A percentile compares a stretch with the other conserved stretches of the same genome.
Conservation (phyloP, 1,284 basidiomycete genomes). For the Boletus sp. region DNA sequence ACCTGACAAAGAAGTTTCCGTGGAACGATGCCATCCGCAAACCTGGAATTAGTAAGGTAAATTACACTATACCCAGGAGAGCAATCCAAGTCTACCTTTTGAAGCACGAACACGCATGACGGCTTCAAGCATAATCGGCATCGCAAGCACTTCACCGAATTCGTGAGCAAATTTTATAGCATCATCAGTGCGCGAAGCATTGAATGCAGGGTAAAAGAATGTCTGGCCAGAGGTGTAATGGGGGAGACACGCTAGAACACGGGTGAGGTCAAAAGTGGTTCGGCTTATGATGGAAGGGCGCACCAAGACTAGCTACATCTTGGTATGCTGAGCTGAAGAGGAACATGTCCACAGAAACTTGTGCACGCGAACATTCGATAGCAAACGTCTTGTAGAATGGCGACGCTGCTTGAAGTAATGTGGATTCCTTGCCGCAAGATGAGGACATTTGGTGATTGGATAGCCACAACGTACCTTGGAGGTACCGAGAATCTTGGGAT, state of each 20-base stretch:
- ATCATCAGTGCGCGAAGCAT: slow-evolving; percentile 90
- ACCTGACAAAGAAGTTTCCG: slow-evolving; percentile 99
- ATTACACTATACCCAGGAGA: not conserved
- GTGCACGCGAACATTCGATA: slow-evolving; percentile 95
- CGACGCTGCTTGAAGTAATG: slow-evolving; percentile 82
- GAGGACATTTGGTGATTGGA: slow-evolving; percentile 1
- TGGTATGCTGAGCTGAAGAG: slow-evolving; percentile 91
- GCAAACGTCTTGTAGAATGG: slow-evolving; percentile 99
- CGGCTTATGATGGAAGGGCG: slow-evolving; percentile 12
- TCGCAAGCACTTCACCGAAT: slow-evolving; percentile 89
- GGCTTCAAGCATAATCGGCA: slow-evolving; percentile 95
- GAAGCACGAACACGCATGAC: slow-evolving; percentile 97
- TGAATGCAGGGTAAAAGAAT: slow-evolving; percentile 98
- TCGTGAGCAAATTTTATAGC: slow-evolving; percentile 98
- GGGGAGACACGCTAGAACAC: slow-evolving; percentile 73
- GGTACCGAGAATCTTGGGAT: slow-evolving; percentile 94
- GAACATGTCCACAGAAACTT: slow-evolving; percentile 99
- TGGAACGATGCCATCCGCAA: slow-evolving; percentile 98
- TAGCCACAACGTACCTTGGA: slow-evolving; percentile 59
- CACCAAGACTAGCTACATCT: slow-evolving; percentile 90
- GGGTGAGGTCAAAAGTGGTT: slow-evolving; percentile 7
- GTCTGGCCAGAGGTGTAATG: slow-evolving; percentile 98
- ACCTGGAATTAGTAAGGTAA: slow-evolving; percentile 42
- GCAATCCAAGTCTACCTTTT: slow-evolving; percentile 52
- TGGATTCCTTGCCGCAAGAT: slow-evolving; percentile 61